A percentile compares a stretch with the other conserved stretches of the same genome.
phyloP scores from a whole-genome alignment of 208 protist genomes.

The Balamuthia mandrillaris region DNA sequence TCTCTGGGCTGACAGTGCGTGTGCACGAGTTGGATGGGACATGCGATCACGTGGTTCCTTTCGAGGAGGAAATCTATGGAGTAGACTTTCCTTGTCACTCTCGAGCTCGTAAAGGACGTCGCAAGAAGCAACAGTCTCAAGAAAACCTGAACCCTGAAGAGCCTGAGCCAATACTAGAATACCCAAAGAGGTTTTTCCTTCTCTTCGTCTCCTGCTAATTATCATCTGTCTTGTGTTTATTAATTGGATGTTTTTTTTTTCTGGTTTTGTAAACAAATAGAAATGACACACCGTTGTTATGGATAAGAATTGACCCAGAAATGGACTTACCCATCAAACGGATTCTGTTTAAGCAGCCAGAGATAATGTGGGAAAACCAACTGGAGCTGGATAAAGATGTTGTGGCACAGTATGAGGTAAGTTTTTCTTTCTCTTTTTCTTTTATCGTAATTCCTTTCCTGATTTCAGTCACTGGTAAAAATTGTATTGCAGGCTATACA shows the following conservation, averaged over 20 bases:
- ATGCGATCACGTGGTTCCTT: constrained; percentile 43
- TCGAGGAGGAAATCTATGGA: constrained; percentile 49
- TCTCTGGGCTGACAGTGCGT: constrained; percentile 30
- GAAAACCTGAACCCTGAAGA: constrained; percentile 22
- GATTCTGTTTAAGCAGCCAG: constrained; percentile 47
- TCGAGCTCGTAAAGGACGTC: constrained; percentile 41
- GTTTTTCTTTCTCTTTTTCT: too few relatives aligned
- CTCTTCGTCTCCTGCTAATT: not conserved
- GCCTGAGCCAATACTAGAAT: not conserved
- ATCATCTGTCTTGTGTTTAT: not conserved
- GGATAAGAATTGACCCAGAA: constrained; percentile 59
- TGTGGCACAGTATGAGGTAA: constrained; percentile 48
- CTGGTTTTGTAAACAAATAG: not conserved
- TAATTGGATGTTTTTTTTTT: not conserved
- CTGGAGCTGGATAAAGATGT: constrained; percentile 58
- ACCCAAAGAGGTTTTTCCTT: not conserved
- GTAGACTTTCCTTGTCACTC: constrained; percentile 50
- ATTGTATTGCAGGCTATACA: too few relatives aligned
- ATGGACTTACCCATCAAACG: constrained; percentile 40
- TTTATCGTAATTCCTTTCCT: too few relatives aligned
- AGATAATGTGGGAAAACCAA: constrained; percentile 59
- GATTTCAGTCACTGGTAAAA: too few relatives aligned
- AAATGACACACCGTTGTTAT: constrained; percentile 49
- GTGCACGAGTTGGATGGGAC: constrained; percentile 46
- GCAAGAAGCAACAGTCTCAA: constrained; percentile 25